Percentiles rank a stretch among this genome's conserved stretches.
Evolutionary conservation across 176 grass and related monocot species (phyloP).

Genomic region (Saccharum officinarum): DNA sequence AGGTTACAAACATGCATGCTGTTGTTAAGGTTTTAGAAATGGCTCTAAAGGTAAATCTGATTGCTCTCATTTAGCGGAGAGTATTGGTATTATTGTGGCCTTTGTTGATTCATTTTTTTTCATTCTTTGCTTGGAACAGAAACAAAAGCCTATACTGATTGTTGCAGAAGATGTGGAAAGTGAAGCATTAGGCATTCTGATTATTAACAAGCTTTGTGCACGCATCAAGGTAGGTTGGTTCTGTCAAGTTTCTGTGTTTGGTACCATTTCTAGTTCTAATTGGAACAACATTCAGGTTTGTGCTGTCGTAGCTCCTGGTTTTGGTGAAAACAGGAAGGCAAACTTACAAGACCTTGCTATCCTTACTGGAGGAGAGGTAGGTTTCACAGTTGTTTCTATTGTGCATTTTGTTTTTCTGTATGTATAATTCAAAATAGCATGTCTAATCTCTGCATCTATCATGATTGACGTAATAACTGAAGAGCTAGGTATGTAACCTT

Average conservation of each 20-base stretch:
- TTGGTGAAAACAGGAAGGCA: slow-evolving; percentile 96
- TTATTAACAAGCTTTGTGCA: slow-evolving; percentile 96
- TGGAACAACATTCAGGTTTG: slow-evolving; percentile 60
- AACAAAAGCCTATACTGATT: slow-evolving; percentile 88
- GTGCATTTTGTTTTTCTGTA: background rate
- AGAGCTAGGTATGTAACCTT: slow-evolving; percentile 75
- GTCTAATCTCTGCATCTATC: slow-evolving; percentile 6
- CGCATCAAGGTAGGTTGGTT: slow-evolving; percentile 75
- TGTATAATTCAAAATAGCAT: background rate
- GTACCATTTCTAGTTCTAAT: background rate
- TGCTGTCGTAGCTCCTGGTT: slow-evolving; percentile 96
- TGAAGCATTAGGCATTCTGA: slow-evolving; percentile 90
- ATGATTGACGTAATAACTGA: slow-evolving; percentile 83
- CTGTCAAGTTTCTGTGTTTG: background rate
- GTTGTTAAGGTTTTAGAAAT: slow-evolving; percentile 87
- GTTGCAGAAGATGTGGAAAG: slow-evolving; percentile 98
- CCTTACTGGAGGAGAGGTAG: slow-evolving; percentile 87
- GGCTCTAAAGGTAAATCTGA: slow-evolving; percentile 64
- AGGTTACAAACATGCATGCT: slow-evolving; percentile 73
- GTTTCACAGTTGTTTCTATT: background rate
- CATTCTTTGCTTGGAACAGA: slow-evolving; percentile 46
- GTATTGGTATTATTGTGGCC: background rate
- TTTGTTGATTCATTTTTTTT: slow-evolving; percentile 2
- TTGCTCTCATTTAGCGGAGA: background rate
- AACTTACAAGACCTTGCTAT: slow-evolving; percentile 90